These are phyloP conservation scores for Aspergillus sergii DNA, from an alignment of 2,329 filamentous ascomycete species.

Conservation along the genomic window DNA sequence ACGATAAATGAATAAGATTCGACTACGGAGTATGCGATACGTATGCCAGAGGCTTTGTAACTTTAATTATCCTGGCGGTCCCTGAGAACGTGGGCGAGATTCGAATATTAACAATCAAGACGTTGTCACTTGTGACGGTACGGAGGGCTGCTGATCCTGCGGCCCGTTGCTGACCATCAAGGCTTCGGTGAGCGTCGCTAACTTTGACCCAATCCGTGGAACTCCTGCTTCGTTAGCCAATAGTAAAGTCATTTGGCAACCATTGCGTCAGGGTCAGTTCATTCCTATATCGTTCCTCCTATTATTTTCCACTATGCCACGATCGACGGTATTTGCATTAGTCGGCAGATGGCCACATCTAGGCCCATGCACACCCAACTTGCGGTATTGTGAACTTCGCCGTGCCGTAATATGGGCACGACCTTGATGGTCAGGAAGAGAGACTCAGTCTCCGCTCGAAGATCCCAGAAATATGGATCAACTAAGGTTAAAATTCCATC, in stretches of 20 bases:
- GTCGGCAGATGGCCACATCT: conserved; percentile 1
- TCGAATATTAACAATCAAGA: conserved; percentile 1
- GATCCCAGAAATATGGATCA: neutral
- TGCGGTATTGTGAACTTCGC: neutral
- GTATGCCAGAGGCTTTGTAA: neutral
- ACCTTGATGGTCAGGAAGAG: neutral
- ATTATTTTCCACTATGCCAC: neutral
- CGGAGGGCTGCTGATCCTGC: conserved; percentile 1
- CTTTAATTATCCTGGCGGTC: neutral
- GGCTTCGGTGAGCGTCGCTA: conserved; percentile 1
- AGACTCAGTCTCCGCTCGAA: neutral
- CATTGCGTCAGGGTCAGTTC: neutral
- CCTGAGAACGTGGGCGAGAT: neutral
- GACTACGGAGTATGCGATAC: neutral
- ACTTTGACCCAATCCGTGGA: neutral
- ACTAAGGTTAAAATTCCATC: neutral
- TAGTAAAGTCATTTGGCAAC: neutral
- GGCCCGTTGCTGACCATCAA: conserved; percentile 9
- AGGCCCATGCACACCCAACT: neutral
- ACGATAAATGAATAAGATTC: neutral
- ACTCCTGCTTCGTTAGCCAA: neutral
- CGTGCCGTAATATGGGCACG: neutral
- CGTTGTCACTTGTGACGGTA: neutral
- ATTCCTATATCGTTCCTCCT: neutral
- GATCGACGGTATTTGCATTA: conserved; percentile 3